phyloP scores from a whole-genome alignment of 495 filamentous ascomycete species.

The Achaetomiella virescens region DNA sequence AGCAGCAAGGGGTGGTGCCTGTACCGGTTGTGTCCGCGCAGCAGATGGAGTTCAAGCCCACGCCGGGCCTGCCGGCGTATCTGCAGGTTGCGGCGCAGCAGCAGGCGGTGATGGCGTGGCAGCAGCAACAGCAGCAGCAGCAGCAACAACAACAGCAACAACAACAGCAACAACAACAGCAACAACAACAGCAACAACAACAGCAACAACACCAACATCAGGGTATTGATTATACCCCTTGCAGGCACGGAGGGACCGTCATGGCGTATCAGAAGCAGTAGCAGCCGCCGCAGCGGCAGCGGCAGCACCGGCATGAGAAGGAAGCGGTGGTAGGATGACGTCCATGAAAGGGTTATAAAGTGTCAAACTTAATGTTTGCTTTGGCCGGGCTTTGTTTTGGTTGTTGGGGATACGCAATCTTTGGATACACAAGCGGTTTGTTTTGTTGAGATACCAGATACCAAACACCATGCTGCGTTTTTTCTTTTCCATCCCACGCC shows the following conservation, averaged over 20 bases:
- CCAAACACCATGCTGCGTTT: background rate
- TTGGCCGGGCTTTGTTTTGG: background rate
- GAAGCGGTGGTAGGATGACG: background rate
- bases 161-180: background rate
- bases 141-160: background rate
- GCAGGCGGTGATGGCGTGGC: background rate
- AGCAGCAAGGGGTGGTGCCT: background rate
- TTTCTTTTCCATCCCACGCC: background rate
- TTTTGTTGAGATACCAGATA: background rate
- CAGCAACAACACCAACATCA: too few relatives aligned
- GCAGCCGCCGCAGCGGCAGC: too few relatives aligned
- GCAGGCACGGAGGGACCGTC: too few relatives aligned
- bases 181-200: too few relatives aligned
- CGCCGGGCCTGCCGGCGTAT: background rate
- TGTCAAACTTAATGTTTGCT: background rate
- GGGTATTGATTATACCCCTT: too few relatives aligned
- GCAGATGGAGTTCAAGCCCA: background rate
- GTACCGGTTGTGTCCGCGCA: background rate
- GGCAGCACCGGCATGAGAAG: too few relatives aligned
- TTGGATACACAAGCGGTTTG: background rate
- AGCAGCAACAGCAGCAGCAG: background rate
- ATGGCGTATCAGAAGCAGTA: too few relatives aligned
- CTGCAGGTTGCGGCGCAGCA: slow-evolving; percentile 3
- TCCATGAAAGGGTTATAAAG: too few relatives aligned
- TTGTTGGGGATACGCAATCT: background rate